These are phyloP conservation scores for Penicillium sclerotiorum DNA, from an alignment of 2,329 filamentous ascomycete species.

Conservation along the genomic window DNA sequence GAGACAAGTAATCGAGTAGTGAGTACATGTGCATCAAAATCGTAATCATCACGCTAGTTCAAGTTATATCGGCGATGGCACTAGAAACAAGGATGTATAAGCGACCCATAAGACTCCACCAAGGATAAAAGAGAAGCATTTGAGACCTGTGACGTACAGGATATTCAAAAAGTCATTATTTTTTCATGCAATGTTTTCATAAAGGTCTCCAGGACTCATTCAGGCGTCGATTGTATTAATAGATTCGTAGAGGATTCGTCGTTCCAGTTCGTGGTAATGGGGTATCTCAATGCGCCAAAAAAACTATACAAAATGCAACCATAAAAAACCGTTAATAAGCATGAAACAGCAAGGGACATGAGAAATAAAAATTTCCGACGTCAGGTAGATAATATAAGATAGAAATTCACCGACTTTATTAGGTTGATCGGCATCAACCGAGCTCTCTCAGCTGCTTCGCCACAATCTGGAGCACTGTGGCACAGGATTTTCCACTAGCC, in stretches of 20 bases:
- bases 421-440: conserved; percentile 23
- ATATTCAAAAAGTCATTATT: conserved; percentile 13
- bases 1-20: conserved; percentile 29
- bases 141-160: conserved; percentile 7
- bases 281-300: conserved; percentile 14
- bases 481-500: conserved; percentile 22
- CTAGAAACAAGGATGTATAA: not conserved
- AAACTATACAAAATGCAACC: conserved; percentile 11
- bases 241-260: not conserved
- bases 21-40: conserved; percentile 23
- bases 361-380: not conserved
- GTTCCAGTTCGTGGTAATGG: not conserved
- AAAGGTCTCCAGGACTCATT: conserved; percentile 11
- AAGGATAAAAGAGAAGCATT: not conserved
- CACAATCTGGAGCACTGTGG: conserved; percentile 37
- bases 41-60: conserved; percentile 36
- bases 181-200: too few relatives aligned
- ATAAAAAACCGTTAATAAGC: conserved; percentile 6
- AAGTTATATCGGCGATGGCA: conserved; percentile 1
- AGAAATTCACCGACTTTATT: conserved; percentile 23
- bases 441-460: conserved; percentile 40
- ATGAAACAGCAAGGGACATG: conserved; percentile 13
- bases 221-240: conserved; percentile 7
- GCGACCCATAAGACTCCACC: not conserved
- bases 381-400: conserved; percentile 9